Evolutionary conservation across 805 yeast genomes (phyloP), one percentile per base, ranked within the genome.

Genomic region (Nakazawaea pomicola): DNA sequence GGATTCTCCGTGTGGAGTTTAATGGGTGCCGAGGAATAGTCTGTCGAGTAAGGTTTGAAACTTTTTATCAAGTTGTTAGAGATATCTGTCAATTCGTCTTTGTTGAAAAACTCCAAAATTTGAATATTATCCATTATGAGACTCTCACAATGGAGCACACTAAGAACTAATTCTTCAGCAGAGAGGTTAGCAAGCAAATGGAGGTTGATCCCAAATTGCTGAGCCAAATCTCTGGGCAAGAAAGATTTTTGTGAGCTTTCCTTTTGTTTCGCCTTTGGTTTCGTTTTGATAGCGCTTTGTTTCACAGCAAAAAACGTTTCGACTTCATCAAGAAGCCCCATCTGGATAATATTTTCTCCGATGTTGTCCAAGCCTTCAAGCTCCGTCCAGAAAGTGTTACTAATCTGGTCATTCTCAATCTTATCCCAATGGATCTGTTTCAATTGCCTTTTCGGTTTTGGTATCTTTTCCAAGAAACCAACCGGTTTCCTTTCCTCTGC

Each of bases 171-270:
- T 32, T 76, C 83, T 4, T 73, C 77, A 29, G 82, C 95, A 1
- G 80, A 50, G 17, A 76, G 49, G 31, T 66, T 65, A 4, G 87
- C 70, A 61, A 78, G 87, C 65, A 79, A 72, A 56, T 93, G 98
- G 39, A 93, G 68, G 56, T 91, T 90, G 55, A 93, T 93, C 29
- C 95, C 96, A 65, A 93, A 89, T 52, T 88, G 97, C 56, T 93
- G 99, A 1, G 95, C 86, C 33, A 89, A 64, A 52, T 91, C 97
- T 46, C 95, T 70, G 1, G 95, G 75, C 38, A 93, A 68, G 47
- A 82, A 82, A 0, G 90, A 68, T 1, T 85, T 60, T 53, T 85
- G 83, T 31, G 70, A 68, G 30, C 64, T 66, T 37, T 70, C 74
- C 14, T 65, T 43, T 67, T 65, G 20, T 11, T 23, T 10, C 4